Conservation (phyloP, 2,329 filamentous ascomycete genomes). For the Zymoseptoria brevis region DNA sequence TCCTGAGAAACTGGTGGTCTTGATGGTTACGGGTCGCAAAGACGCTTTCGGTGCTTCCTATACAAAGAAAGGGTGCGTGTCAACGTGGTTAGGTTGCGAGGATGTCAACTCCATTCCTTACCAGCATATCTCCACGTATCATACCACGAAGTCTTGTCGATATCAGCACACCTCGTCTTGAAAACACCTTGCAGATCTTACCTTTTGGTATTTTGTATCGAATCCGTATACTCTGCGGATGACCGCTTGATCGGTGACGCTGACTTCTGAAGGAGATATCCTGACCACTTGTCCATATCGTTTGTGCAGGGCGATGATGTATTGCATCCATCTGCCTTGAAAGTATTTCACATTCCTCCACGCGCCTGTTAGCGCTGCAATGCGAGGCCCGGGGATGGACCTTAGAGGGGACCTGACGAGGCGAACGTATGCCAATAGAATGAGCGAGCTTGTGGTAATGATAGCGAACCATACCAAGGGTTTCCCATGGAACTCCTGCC, state of each 20-base stretch:
- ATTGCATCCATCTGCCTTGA: background rate
- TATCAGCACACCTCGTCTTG: background rate
- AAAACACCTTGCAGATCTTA: background rate
- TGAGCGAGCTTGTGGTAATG: background rate
- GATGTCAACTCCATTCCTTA: background rate
- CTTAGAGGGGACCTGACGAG: background rate
- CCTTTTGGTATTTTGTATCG: background rate
- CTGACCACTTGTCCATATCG: conserved; percentile 8
- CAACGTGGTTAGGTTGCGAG: background rate
- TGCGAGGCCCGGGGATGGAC: background rate
- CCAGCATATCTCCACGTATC: background rate
- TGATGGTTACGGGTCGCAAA: background rate
- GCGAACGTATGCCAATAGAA: background rate
- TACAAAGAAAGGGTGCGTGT: background rate
- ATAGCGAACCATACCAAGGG: background rate
- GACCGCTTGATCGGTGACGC: background rate
- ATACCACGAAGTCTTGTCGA: background rate
- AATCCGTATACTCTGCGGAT: background rate
- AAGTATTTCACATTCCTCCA: background rate
- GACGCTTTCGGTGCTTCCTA: background rate
- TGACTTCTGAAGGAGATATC: conserved; percentile 6
- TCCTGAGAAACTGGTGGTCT: background rate
- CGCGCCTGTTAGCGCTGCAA: background rate
- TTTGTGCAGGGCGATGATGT: conserved; percentile 13
- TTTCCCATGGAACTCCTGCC: background rate